phyloP scores from a whole-genome alignment of 352 stramenopile genomes.

The Phytophthora idaei region DNA sequence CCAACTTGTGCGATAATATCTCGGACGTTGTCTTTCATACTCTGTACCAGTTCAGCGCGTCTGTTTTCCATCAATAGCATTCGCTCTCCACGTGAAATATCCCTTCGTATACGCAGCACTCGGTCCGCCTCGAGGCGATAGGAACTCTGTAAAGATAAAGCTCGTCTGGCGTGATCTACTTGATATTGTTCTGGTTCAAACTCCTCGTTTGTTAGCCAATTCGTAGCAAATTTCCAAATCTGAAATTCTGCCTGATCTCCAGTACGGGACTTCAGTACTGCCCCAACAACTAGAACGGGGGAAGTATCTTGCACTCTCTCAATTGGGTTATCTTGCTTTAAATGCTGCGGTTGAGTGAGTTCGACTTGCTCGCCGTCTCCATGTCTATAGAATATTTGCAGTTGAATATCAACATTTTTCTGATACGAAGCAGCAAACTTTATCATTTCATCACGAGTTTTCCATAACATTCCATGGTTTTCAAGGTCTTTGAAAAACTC shows the following conservation, averaged over 20 bases:
- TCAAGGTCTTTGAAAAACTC: constrained; percentile 22
- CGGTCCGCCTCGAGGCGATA: constrained; percentile 24
- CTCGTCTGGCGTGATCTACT: constrained; percentile 10
- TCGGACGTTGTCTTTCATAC: constrained; percentile 10
- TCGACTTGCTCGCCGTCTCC: constrained; percentile 18
- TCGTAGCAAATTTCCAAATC: constrained; percentile 25
- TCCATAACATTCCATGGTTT: constrained; percentile 12
- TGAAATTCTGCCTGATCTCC: constrained; percentile 13
- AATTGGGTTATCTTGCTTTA: background rate
- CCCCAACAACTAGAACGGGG: constrained; percentile 10
- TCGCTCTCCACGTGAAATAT: background rate
- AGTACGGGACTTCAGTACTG: constrained; percentile 3
- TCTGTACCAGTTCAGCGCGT: background rate
- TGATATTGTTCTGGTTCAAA: background rate
- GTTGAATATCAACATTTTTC: constrained; percentile 12
- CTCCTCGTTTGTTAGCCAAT: constrained; percentile 8
- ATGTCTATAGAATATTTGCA: constrained; percentile 15
- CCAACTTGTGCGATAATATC: constrained; percentile 13
- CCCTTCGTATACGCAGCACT: constrained; percentile 9
- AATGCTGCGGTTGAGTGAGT: constrained; percentile 2
- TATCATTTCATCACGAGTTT: constrained; percentile 15
- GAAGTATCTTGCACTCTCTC: background rate
- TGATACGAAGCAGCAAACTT: constrained; percentile 27
- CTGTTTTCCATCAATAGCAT: background rate
- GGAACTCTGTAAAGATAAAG: constrained; percentile 14